These are phyloP conservation scores for Arthrobotrys musiformis DNA, from an alignment of 2,329 filamentous ascomycete species.

Conservation along the genomic window DNA sequence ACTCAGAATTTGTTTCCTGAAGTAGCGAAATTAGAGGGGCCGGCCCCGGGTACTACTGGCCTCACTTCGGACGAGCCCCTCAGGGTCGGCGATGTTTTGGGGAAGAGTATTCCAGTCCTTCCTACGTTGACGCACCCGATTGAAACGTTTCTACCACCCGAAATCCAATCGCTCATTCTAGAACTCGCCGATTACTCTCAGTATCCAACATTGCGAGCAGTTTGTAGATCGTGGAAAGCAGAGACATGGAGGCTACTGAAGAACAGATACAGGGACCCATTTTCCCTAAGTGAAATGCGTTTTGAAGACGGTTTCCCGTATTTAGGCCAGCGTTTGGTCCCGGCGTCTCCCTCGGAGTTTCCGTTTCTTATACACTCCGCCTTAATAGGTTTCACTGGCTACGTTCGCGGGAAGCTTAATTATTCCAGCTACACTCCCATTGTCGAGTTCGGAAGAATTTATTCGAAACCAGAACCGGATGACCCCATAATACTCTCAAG, in stretches of 20 bases:
- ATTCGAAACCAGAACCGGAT: conserved; percentile 5
- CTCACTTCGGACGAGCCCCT: background rate
- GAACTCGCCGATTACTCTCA: background rate
- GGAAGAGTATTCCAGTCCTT: background rate
- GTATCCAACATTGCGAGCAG: background rate
- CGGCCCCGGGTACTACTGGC: too few species aligned
- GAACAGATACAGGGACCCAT: background rate
- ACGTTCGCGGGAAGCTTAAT: conserved; percentile 5
- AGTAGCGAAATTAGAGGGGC: background rate
- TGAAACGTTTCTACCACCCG: background rate
- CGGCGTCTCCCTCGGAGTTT: background rate
- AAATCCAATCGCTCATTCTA: background rate
- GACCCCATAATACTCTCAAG: background rate
- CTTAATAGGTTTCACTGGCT: conserved; percentile 6
- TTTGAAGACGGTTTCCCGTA: background rate
- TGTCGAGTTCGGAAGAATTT: background rate
- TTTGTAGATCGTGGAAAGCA: background rate
- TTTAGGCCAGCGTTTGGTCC: background rate
- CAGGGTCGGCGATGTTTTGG: background rate
- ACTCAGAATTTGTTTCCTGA: background rate
- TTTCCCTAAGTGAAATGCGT: background rate
- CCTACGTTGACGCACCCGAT: background rate
- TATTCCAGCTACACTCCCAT: background rate
- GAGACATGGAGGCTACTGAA: conserved; percentile 2
- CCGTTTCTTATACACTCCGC: conserved; percentile 18